Evolutionary conservation across 2,329 filamentous ascomycete species (phyloP).

Genomic region (Fusarium chaquense): DNA sequence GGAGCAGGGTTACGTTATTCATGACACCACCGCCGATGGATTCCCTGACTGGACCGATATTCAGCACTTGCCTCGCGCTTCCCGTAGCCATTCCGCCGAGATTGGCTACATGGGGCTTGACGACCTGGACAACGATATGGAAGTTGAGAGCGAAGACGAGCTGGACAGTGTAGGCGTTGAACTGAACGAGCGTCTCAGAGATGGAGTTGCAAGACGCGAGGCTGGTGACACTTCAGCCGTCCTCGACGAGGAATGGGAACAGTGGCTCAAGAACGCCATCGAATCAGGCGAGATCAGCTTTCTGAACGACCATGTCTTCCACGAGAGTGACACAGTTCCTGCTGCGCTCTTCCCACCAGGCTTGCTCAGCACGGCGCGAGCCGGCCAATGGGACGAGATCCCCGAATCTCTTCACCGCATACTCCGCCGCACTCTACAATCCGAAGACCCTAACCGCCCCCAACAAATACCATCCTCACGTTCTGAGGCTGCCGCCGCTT

Average conservation of each 20-base stretch:
- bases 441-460: slow-evolving; percentile 49
- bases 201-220: slow-evolving; percentile 72
- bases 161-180: slow-evolving; percentile 69
- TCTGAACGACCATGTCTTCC: slow-evolving; percentile 57
- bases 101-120: slow-evolving; percentile 39
- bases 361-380: slow-evolving; percentile 67
- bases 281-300: slow-evolving; percentile 70
- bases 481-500: slow-evolving; percentile 19
- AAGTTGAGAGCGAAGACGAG: slow-evolving; percentile 66
- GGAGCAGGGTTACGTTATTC: slow-evolving; percentile 77
- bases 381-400: slow-evolving; percentile 68
- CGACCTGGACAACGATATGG: slow-evolving; percentile 52
- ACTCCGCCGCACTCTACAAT: slow-evolving; percentile 61
- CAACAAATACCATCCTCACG: slow-evolving; percentile 31
- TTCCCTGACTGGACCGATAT: slow-evolving; percentile 68
- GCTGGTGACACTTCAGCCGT: slow-evolving; percentile 69
- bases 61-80: slow-evolving; percentile 32
- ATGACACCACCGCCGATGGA: slow-evolving; percentile 77
- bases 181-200: slow-evolving; percentile 73
- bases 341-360: slow-evolving; percentile 61
- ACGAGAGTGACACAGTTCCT: slow-evolving; percentile 47
- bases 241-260: slow-evolving; percentile 79
- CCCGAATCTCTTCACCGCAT: slow-evolving; percentile 67
- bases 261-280: slow-evolving; percentile 78
- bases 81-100: slow-evolving; percentile 26